Percentiles rank a stretch among this genome's conserved stretches.
Evolutionary conservation across 768 basidiomycete genomes (phyloP).

Genomic region (Termitomyces sp.): DNA sequence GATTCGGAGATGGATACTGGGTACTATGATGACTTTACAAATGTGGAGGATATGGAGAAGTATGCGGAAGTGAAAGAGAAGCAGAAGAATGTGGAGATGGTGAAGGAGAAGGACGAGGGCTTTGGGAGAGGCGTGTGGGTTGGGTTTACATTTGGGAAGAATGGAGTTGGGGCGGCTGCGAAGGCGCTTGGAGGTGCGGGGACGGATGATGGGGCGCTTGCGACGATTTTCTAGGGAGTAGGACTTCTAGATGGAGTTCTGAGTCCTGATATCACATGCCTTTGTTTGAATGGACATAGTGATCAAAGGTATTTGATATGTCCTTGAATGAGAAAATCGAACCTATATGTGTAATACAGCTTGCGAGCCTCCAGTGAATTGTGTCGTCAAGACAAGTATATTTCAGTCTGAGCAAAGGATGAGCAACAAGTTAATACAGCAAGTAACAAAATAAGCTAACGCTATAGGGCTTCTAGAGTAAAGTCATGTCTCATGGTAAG

Average conservation of each 20-base stretch:
- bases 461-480: neutral
- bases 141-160: conserved; percentile 89
- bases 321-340: neutral
- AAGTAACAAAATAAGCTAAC: conserved; percentile 4
- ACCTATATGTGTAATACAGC: neutral
- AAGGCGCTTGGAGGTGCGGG: conserved; percentile 35
- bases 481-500: neutral
- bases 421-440: conserved; percentile 10
- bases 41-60: conserved; percentile 93
- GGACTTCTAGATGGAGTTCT: neutral
- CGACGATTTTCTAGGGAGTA: conserved; percentile 51
- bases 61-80: conserved; percentile 99
- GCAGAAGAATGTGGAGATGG: conserved; percentile 88
- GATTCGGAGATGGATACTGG: conserved; percentile 95
- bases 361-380: neutral
- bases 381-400: conserved; percentile 7
- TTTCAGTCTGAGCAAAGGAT: conserved; percentile 2
- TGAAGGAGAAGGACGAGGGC: conserved; percentile 83
- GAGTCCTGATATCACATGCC: neutral
- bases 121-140: conserved; percentile 81
- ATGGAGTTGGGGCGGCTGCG: conserved; percentile 62
- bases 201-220: conserved; percentile 50
- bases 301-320: neutral
- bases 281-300: neutral
- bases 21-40: conserved; percentile 91